phyloP scores from a whole-genome alignment of 805 yeast species.

The Saturnispora diversa region DNA sequence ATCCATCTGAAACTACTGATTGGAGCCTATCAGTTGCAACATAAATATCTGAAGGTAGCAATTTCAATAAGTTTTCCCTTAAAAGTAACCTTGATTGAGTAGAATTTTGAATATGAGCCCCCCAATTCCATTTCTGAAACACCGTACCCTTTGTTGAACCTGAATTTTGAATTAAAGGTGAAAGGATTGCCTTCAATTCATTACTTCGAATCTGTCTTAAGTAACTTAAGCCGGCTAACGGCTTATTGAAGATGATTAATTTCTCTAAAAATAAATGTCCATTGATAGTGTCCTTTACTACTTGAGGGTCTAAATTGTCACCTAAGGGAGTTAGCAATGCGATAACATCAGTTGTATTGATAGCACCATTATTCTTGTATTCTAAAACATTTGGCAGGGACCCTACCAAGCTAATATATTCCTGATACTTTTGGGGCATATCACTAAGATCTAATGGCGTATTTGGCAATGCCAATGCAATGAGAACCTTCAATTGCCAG shows the following conservation, averaged over 20 bases:
- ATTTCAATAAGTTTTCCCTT: slow-evolving; percentile 35
- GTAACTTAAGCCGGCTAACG: background rate
- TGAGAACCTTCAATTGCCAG: slow-evolving; percentile 7
- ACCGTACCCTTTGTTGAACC: background rate
- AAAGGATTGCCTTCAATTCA: slow-evolving; percentile 2
- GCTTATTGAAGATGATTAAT: slow-evolving; percentile 5
- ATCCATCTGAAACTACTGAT: slow-evolving; percentile 44
- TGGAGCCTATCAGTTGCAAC: slow-evolving; percentile 45
- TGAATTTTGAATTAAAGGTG: slow-evolving; percentile 3
- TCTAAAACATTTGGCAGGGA: background rate
- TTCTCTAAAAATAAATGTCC: slow-evolving; percentile 10
- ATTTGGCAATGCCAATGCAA: slow-evolving; percentile 1
- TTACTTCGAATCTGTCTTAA: background rate
- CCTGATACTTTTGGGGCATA: slow-evolving; percentile 1
- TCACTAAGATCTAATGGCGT: background rate
- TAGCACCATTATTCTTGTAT: background rate
- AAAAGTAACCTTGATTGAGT: slow-evolving; percentile 32
- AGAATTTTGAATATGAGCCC: background rate
- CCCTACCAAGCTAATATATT: background rate
- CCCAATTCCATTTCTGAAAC: slow-evolving; percentile 9
- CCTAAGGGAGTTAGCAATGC: background rate
- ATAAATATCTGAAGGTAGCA: slow-evolving; percentile 39
- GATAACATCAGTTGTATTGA: background rate
- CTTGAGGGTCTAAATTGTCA: background rate
- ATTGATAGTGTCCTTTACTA: slow-evolving; percentile 4